Percentiles rank a stretch among this genome's conserved stretches.
These are phyloP conservation scores for Wallacemonas sp. DNA, from an alignment of 208 protist species.

Conservation along the genomic window DNA sequence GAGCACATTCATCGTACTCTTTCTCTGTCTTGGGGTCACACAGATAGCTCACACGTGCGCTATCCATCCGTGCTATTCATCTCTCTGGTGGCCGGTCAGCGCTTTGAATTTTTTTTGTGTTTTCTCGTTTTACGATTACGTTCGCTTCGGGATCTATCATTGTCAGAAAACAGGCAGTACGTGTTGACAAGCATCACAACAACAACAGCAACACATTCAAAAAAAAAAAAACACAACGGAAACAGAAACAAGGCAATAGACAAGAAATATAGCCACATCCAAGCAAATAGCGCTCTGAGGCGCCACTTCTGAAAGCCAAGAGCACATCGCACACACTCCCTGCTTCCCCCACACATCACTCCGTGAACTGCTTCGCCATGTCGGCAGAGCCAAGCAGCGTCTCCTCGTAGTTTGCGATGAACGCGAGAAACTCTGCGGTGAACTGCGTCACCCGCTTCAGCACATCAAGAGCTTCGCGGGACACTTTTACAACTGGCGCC, in stretches of 20 bases:
- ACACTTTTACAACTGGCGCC: conserved; percentile 36
- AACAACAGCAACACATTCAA: conserved; percentile 12
- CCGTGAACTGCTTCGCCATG: neutral
- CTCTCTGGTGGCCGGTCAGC: too few relatives aligned
- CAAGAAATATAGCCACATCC: too few relatives aligned
- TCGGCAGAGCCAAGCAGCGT: conserved; percentile 15
- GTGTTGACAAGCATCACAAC: neutral
- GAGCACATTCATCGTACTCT: too few relatives aligned
- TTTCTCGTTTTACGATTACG: neutral
- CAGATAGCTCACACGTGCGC: too few relatives aligned
- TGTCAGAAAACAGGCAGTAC: neutral
- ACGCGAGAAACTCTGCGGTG: conserved; percentile 66
- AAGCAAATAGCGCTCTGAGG: too few relatives aligned
- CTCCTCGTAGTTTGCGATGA: conserved; percentile 56
- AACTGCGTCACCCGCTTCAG: conserved; percentile 68
- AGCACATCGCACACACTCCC: conserved; percentile 8
- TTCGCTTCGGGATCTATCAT: neutral
- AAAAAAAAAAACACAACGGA: too few relatives aligned
- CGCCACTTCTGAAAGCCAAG: too few relatives aligned
- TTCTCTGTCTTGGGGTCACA: too few relatives aligned
- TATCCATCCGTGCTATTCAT: too few relatives aligned
- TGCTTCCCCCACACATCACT: neutral
- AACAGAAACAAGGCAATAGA: too few relatives aligned
- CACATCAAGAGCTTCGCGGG: conserved; percentile 41
- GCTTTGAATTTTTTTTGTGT: neutral